Base-by-base conservation (phyloP, 2,329 filamentous ascomycete species). In the Pezicula radicicola region DNA sequence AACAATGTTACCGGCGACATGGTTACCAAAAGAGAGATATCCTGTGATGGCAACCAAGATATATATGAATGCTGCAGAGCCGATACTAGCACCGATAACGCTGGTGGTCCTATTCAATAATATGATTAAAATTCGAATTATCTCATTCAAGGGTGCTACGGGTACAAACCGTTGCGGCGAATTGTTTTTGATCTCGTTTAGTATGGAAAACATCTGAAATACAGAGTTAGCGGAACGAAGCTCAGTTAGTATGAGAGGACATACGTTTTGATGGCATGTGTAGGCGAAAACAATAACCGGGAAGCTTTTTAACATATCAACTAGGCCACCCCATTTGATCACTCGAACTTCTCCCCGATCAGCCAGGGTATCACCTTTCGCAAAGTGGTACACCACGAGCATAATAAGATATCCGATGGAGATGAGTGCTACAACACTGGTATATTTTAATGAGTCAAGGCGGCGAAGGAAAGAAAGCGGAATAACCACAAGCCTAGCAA, bases 281-380 rank as follows among this genome's bases (percentile, higher is more conserved):
- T 97, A 99, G n/a, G 93, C 94, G 76, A 99, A 99, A 2, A 99
- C 90, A 51, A 97, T 92, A 49, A 99, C 91, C 0, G 94, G 94
- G 58, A 99, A 83, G 56, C 89, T 92, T 61, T 90, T 91, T 49
- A 99, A 76, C 6, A 88, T 85, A 35, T 88, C 81, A 9, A 96
- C 77, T 3, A 89, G 78, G 7, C 93, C 90, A 41, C 84, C 87
- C 87, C 91, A 96, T 55, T 82, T 75, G 56, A 97, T 78, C 28
- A 91, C 74, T 46, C 88, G 83, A 54, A 99, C 83, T 9, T 86
- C 81, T 12, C 89, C 87, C 49, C 90, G 83, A 48, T 88, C 83
- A 16, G 83, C 79, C 53, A 89, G 78, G 1, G 87, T 85, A 68
- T 97, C 93, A 21, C 86, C 87, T 49, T 79, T 80, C 40, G 86